phyloP scores from a whole-genome alignment of 1,139 yeast genomes.

The Suhomyces kunorum region DNA sequence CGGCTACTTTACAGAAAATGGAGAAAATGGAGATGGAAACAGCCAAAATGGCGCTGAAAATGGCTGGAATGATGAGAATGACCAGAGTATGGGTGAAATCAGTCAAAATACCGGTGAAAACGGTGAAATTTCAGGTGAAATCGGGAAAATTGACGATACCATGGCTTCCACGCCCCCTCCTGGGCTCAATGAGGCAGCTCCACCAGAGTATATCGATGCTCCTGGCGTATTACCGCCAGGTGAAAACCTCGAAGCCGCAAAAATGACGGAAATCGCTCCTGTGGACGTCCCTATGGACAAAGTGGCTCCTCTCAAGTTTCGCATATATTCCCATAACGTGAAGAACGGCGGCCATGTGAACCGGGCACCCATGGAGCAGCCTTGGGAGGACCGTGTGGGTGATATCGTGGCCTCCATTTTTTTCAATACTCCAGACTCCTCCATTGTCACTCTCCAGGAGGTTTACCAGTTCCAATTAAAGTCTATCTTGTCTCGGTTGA shows the following conservation, averaged over 20 bases:
- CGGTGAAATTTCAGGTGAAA: too few species aligned
- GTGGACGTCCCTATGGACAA: conserved; percentile 20
- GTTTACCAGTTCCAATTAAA: conserved; percentile 36
- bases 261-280: too few species aligned
- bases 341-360: conserved; percentile 36
- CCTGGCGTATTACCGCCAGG: background rate
- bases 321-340: conserved; percentile 42
- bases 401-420: conserved; percentile 32
- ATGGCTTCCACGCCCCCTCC: too few species aligned
- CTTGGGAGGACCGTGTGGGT: conserved; percentile 31
- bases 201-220: background rate
- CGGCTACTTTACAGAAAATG: too few species aligned
- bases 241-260: background rate
- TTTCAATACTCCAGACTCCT: conserved; percentile 26
- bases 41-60: too few species aligned
- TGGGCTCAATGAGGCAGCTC: too few species aligned
- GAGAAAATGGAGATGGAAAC: too few species aligned
- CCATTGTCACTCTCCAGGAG: conserved; percentile 40
- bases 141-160: too few species aligned
- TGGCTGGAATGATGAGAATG: too few species aligned
- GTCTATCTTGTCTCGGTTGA: conserved; percentile 33
- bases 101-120: too few species aligned
- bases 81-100: too few species aligned
- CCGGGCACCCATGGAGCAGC: conserved; percentile 33
- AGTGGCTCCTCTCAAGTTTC: conserved; percentile 24